Conservation (phyloP, 2,329 filamentous ascomycete species). For the Verticillium dahliae region DNA sequence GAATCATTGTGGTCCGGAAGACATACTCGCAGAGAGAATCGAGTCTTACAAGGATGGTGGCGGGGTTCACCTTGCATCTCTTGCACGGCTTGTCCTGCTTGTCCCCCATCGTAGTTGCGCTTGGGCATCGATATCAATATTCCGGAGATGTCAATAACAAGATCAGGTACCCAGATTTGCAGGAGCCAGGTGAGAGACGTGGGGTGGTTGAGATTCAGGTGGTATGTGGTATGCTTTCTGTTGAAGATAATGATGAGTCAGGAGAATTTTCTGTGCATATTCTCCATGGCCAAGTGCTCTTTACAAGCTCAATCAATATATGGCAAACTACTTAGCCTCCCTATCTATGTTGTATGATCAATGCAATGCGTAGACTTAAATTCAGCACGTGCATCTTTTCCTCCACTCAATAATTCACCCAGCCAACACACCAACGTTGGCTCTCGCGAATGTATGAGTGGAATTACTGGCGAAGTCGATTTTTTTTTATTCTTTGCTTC, state of each 20-base stretch:
- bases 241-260: background rate
- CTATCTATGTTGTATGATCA: too few species aligned
- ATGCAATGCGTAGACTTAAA: too few species aligned
- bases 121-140: too few species aligned
- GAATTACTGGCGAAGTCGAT: too few species aligned
- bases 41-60: conserved; percentile 13
- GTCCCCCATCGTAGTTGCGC: conserved; percentile 3
- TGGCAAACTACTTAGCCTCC: too few species aligned
- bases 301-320: too few species aligned
- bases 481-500: background rate
- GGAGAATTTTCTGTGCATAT: background rate
- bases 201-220: background rate
- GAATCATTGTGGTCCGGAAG: background rate
- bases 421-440: too few species aligned
- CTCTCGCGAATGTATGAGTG: too few species aligned
- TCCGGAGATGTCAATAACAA: too few species aligned
- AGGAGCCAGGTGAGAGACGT: background rate
- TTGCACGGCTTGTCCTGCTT: conserved; percentile 9
- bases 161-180: background rate
- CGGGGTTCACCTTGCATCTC: conserved; percentile 14
- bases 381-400: too few species aligned
- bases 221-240: background rate
- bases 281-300: too few species aligned
- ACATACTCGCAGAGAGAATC: conserved; percentile 19
- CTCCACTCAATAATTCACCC: too few species aligned